Evolutionary conservation across 352 stramenopile species (phyloP), one percentile per base, ranked within the genome.

Genomic region (Phytopythium montanum): DNA sequence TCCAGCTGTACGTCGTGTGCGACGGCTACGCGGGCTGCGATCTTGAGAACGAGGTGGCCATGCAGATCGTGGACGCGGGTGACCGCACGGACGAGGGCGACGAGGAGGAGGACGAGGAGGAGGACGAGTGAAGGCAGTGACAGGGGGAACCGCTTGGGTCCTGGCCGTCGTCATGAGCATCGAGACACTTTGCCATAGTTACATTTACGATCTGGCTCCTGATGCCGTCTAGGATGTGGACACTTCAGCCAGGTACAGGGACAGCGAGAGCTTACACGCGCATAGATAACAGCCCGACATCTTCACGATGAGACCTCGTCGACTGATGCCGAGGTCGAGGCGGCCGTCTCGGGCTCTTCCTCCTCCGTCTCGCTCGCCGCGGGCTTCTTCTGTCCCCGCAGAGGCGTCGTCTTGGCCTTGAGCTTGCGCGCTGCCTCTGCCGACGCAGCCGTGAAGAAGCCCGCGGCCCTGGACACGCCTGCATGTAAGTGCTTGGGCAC

Each of bases 1-100:
- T 99, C 59, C 96, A 97, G 59, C 72, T 99, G 26, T 99, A 98
- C 70, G 95, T 99, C 41, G 99, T 99, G 73, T 99, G 97, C 75
- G 98, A 99, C 69, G 96, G 92, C 55, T 99, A 99, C 73, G 73
- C 98, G 9, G 98, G 98, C 26, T 98, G 92, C 68, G 97, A 99
- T 70, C 85, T 99, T 62, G 97, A 99, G 74, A 99, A 99, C 72
- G 87, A 97, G 59, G 68, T 95, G 42, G 64, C 65, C 26, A 73
- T 95, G 41, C 76, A 61, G 1, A 84, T 95, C 19, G 70, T 90
- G 5, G 64, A 92, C 58, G 72, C 62, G 14, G 62, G 55, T 41
- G 72, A 54, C 49, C 69, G 69, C 16, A 80, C 76, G 36, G 80
- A 90, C 16, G 74, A 81, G 56, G 65, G 73, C 2, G 76, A 84